A percentile compares a stretch with the other conserved stretches of the same genome.
These are phyloP conservation scores for Pseudomonodictys pantanalensis DNA, from an alignment of 495 filamentous ascomycete genomes.

Conservation along the genomic window DNA sequence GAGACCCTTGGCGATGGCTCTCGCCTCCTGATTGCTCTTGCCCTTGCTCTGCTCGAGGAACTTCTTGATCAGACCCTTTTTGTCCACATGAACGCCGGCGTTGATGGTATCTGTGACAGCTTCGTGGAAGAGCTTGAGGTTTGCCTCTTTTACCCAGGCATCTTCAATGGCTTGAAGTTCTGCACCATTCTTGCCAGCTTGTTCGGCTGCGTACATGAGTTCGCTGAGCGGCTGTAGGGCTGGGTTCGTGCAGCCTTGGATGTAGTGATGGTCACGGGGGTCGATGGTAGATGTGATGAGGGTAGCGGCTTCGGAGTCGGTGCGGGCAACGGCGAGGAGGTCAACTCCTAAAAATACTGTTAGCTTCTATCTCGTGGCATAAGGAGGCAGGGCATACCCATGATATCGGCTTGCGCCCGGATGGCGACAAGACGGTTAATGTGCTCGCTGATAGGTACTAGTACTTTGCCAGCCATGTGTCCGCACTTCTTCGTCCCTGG, in stretches of 20 bases:
- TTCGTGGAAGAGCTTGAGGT: slow-evolving; percentile 85
- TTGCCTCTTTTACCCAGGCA: slow-evolving; percentile 76
- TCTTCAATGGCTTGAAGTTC: slow-evolving; percentile 92
- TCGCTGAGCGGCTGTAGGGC: slow-evolving; percentile 80
- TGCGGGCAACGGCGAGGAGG: slow-evolving; percentile 86
- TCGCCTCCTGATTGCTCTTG: slow-evolving; percentile 81
- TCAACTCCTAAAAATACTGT: slow-evolving; percentile 58
- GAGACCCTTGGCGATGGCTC: slow-evolving; percentile 77
- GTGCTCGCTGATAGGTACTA: slow-evolving; percentile 96
- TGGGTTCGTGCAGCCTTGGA: slow-evolving; percentile 85
- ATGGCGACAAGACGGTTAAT: slow-evolving; percentile 98
- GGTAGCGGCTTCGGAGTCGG: slow-evolving; percentile 95
- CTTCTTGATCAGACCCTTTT: slow-evolving; percentile 60
- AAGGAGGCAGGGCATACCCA: slow-evolving; percentile 56
- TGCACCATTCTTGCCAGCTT: slow-evolving; percentile 72
- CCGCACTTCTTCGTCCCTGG: slow-evolving; percentile 99
- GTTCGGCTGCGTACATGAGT: slow-evolving; percentile 84
- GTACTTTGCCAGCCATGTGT: slow-evolving; percentile 98
- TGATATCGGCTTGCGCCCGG: slow-evolving; percentile 96
- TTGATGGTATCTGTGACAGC: slow-evolving; percentile 82
- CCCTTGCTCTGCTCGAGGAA: slow-evolving; percentile 68
- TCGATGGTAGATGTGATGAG: slow-evolving; percentile 97
- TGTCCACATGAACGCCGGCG: slow-evolving; percentile 60
- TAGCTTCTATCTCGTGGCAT: not conserved
- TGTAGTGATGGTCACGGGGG: slow-evolving; percentile 88